Percentiles rank a stretch among this genome's conserved stretches.
Evolutionary conservation across 768 basidiomycete species (phyloP).

Genomic region (Termitomyces titanicus): DNA sequence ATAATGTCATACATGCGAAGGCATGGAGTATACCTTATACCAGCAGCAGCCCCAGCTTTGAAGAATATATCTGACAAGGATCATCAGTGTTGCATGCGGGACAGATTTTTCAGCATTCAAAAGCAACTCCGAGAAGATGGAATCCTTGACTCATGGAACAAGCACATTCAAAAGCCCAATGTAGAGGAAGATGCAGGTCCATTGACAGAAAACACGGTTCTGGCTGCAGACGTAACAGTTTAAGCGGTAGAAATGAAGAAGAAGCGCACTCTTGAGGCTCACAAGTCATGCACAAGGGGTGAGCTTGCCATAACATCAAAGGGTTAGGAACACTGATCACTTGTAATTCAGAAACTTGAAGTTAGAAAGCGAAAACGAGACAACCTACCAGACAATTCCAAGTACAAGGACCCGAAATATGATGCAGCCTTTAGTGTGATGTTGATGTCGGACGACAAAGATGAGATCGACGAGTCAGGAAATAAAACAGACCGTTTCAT

Average conservation of each 20-base stretch:
- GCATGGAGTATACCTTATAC: neutral
- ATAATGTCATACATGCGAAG: slow-evolving; percentile 4
- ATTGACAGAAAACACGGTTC: no score
- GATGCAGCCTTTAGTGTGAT: neutral
- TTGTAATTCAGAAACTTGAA: neutral
- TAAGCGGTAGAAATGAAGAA: neutral
- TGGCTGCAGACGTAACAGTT: no score
- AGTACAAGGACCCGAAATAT: neutral
- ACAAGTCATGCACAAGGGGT: neutral
- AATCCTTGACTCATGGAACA: neutral
- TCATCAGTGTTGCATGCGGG: neutral
- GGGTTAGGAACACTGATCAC: neutral
- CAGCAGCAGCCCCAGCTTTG: neutral
- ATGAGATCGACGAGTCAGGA: neutral
- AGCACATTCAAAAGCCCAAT: neutral
- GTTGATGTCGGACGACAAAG: slow-evolving; percentile 2
- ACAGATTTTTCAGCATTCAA: neutral
- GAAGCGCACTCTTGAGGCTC: neutral
- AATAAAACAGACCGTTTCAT: neutral
- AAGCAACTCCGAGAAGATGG: neutral
- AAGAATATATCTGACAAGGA: neutral
- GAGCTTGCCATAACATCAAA: neutral
- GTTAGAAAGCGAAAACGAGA: neutral
- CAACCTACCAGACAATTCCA: neutral
- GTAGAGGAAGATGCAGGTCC: neutral